Base-by-base conservation (phyloP, 495 filamentous ascomycete species). In the Clohesyomyces aquaticus region DNA sequence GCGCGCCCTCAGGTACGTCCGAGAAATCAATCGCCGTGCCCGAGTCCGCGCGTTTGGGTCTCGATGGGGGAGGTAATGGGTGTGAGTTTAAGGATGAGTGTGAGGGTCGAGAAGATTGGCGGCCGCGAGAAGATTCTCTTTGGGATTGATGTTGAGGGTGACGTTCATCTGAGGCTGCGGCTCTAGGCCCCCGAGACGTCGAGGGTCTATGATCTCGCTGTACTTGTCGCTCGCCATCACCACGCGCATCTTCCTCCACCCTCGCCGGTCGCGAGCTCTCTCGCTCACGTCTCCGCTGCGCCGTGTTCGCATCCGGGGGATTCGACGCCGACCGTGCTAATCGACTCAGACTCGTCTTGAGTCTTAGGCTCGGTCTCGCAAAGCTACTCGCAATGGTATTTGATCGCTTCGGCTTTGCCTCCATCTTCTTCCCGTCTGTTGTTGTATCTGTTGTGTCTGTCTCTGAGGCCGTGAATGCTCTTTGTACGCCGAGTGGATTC, bases 11-110 rank as follows among this genome's bases (percentile, higher is more conserved):
- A 10, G 52, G 43, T 16, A 59, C 46, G 27, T 62, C 48, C 3
- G 23, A 23, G n/a, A 67, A 63, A 32, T 67, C 65, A 43, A 67
- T 67, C 4, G 65, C 65, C 2, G 65, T 63, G 21, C 65, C 65
- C 6, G 65, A 67, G 23, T 67, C 65, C 19, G 65, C 52, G 35
- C 65, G 51, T 48, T 62, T 67, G 3, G 65, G 65, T n/a, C 63
- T 22, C 11, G 41, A 35, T 16, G 19, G 2, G 48, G 27, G 28
- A 45, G 32, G 47, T 26, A 22, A 29, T 11, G 23, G 43, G 22
- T 1, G 14, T 10, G 43, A 52, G 38, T 28, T 64, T 35, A 16
- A 22, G 22, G 38, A 2, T 29, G n/a, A 45, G 42, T 11, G 11
- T n/a, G 3, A 8, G 29, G 29, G 21, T 45, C 16, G 49, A 11